phyloP scores from a whole-genome alignment of 2,329 filamentous ascomycete species.

The Fusarium duplospermum region DNA sequence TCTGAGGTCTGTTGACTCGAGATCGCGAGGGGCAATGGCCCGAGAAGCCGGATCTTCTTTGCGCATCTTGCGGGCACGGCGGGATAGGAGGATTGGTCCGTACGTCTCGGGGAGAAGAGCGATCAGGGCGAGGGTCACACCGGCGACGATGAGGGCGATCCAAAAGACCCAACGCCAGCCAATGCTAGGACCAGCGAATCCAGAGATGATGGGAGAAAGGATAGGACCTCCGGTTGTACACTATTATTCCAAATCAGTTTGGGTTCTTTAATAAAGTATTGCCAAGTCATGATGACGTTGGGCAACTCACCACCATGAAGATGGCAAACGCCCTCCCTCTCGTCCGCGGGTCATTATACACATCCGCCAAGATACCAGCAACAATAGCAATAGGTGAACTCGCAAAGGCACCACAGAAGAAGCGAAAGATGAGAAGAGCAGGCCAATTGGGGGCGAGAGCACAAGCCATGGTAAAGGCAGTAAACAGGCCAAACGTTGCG shows the following conservation, averaged over 20 bases:
- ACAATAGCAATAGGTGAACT: slow-evolving; percentile 72
- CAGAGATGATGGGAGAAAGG: slow-evolving; percentile 73
- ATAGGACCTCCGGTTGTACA: slow-evolving; percentile 74
- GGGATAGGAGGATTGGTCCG: slow-evolving; percentile 66
- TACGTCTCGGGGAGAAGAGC: slow-evolving; percentile 75
- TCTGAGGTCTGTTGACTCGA: slow-evolving; percentile 67
- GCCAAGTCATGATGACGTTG: not conserved
- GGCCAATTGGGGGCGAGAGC: slow-evolving; percentile 65
- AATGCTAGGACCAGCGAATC: slow-evolving; percentile 67
- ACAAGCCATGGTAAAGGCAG: slow-evolving; percentile 65
- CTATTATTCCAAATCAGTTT: slow-evolving; percentile 46
- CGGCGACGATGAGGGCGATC: slow-evolving; percentile 76
- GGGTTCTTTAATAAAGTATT: not conserved
- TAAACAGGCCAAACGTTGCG: slow-evolving; percentile 60
- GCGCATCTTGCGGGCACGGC: slow-evolving; percentile 67
- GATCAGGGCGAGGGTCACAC: slow-evolving; percentile 68
- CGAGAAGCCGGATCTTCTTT: slow-evolving; percentile 62
- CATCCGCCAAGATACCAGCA: slow-evolving; percentile 73
- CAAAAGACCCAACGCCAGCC: slow-evolving; percentile 79
- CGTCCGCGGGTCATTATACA: slow-evolving; percentile 64
- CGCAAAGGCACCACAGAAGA: slow-evolving; percentile 65
- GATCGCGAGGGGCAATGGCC: slow-evolving; percentile 70
- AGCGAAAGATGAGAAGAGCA: slow-evolving; percentile 65
- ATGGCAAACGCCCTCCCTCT: slow-evolving; percentile 71
- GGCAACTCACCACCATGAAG: slow-evolving; percentile 69